Evolutionary conservation across 805 yeast genomes (phyloP).

Genomic region (fission yeast (Schizosaccharomyces pombe)): ASM294v3 CU329670.1:3496501-3497000

Average conservation of each 20-base stretch:
- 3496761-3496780: constrained; percentile 98
- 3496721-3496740: constrained; percentile 99
- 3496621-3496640: constrained; percentile 98
- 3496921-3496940: constrained; percentile 97
- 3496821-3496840: constrained; percentile 98
- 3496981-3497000: constrained; percentile 36
- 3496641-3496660: constrained; percentile 96
- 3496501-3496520: constrained; percentile 99
- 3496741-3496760: constrained; percentile 98
- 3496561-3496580: constrained; percentile 99
- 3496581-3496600: constrained; percentile 99
- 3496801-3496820: constrained; percentile 95
- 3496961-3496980: constrained; percentile 92
- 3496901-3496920: constrained; percentile 99
- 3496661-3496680: constrained; percentile 98
- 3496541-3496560: constrained; percentile 99
- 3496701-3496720: constrained; percentile 99
- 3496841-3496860: constrained; percentile 99
- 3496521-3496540: constrained; percentile 99
- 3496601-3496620: constrained; percentile 99
- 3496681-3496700: constrained; percentile 99
- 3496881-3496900: constrained; percentile 97
- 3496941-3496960: constrained; percentile 98
- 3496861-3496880: constrained; percentile 99
- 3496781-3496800: constrained; percentile 95